Percentiles rank a stretch among this genome's conserved stretches.
phyloP scores from a whole-genome alignment of 1,139 yeast genomes.

The Debaryomyces udenii region DNA sequence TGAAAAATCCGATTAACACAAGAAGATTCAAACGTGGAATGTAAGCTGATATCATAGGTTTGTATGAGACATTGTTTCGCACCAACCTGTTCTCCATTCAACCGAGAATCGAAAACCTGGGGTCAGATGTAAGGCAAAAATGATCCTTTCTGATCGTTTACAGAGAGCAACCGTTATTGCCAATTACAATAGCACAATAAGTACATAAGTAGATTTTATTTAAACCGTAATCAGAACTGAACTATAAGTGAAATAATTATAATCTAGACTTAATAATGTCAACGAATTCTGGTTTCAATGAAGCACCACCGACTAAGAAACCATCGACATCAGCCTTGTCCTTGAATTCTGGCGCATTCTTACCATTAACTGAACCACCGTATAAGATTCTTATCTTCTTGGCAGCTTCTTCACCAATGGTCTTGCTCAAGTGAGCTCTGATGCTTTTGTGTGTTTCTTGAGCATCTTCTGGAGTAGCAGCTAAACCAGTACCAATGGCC shows the following conservation, averaged over 20 bases:
- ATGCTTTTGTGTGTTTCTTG: slow-evolving; percentile 91
- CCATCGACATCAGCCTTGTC: slow-evolving; percentile 96
- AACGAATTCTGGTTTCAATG: slow-evolving; percentile 95
- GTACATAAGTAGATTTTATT: too few relatives aligned
- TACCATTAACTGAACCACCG: slow-evolving; percentile 99
- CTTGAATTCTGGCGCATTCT: slow-evolving; percentile 88
- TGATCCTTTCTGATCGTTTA: too few relatives aligned
- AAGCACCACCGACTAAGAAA: slow-evolving; percentile 99
- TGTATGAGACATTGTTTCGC: slow-evolving; percentile 1
- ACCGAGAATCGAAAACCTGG: slow-evolving; percentile 5
- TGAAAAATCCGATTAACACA: background rate
- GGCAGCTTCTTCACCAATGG: slow-evolving; percentile 81
- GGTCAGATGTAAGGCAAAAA: background rate
- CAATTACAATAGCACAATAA: too few relatives aligned
- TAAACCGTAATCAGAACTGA: background rate
- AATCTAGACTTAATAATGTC: slow-evolving; percentile 92
- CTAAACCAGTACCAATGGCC: slow-evolving; percentile 99
- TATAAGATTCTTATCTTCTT: slow-evolving; percentile 84
- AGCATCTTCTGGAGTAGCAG: slow-evolving; percentile 98
- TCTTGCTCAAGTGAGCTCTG: slow-evolving; percentile 77
- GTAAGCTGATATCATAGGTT: background rate
- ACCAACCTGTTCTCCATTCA: background rate
- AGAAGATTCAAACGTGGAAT: too few relatives aligned
- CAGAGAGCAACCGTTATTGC: too few relatives aligned
- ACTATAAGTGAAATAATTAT: slow-evolving; percentile 34